Percentiles rank a stretch among this genome's conserved stretches.
Conservation (phyloP, 2,329 filamentous ascomycete genomes). For the Mariannaea elegans region DNA sequence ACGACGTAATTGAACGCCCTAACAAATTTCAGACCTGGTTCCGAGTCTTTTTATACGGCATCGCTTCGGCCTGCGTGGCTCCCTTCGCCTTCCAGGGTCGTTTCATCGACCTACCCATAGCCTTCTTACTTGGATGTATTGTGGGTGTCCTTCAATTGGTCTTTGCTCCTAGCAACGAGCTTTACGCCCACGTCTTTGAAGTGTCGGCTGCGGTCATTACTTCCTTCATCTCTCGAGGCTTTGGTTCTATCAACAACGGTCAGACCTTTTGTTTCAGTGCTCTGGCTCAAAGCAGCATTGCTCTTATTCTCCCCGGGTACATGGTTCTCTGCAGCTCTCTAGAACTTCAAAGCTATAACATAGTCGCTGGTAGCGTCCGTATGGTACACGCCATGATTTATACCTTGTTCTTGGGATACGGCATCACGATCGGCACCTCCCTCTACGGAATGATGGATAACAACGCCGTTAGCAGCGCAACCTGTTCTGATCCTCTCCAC, state of each 20-base stretch:
- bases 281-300: slow-evolving; percentile 77
- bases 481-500: slow-evolving; percentile 56
- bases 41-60: slow-evolving; percentile 74
- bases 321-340: slow-evolving; percentile 59
- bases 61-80: slow-evolving; percentile 79
- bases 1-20: slow-evolving; percentile 59
- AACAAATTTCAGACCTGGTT: slow-evolving; percentile 61
- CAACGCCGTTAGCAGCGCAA: slow-evolving; percentile 57
- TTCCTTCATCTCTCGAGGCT: slow-evolving; percentile 73
- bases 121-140: slow-evolving; percentile 78
- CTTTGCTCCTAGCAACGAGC: slow-evolving; percentile 75
- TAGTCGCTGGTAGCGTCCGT: slow-evolving; percentile 76
- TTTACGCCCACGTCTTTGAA: slow-evolving; percentile 67
- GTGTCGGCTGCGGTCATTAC: slow-evolving; percentile 68
- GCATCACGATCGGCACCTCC: slow-evolving; percentile 74
- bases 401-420: slow-evolving; percentile 77
- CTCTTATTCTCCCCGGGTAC: slow-evolving; percentile 74
- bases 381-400: slow-evolving; percentile 82
- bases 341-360: slow-evolving; percentile 75
- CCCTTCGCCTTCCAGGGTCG: slow-evolving; percentile 83
- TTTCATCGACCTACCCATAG: slow-evolving; percentile 79
- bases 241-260: slow-evolving; percentile 70
- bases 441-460: slow-evolving; percentile 71
- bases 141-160: slow-evolving; percentile 80
- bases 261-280: slow-evolving; percentile 76